Conservation (phyloP, 1,284 basidiomycete species). For the Sphagnurus paluster region DNA sequence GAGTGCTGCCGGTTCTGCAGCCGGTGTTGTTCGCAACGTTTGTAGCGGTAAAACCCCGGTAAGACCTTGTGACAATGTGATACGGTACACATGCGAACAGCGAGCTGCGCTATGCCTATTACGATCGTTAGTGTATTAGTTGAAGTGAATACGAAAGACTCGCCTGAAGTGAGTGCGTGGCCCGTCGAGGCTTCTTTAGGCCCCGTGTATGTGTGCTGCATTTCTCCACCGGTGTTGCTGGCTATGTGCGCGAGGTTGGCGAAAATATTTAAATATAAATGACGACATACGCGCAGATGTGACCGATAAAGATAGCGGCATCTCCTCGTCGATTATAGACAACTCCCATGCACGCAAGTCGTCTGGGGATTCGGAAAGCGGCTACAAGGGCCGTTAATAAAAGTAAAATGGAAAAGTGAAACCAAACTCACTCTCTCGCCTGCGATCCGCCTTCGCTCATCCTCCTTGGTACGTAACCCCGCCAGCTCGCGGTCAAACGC, state of each 20-base stretch:
- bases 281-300: too few relatives aligned
- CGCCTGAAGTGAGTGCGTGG: not conserved
- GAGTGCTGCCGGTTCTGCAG: slow-evolving; percentile 54
- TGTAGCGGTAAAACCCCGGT: slow-evolving; percentile 45
- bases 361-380: slow-evolving; percentile 33
- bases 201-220: too few relatives aligned
- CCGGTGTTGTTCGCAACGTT: slow-evolving; percentile 55
- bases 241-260: not conserved
- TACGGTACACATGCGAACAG: slow-evolving; percentile 54
- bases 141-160: not conserved
- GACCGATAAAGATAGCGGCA: slow-evolving; percentile 12
- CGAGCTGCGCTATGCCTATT: slow-evolving; percentile 25
- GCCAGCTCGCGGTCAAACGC: slow-evolving; percentile 43
- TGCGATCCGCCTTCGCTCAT: slow-evolving; percentile 33
- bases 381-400: slow-evolving; percentile 19
- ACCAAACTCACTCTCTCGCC: slow-evolving; percentile 35
- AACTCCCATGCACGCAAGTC: slow-evolving; percentile 37
- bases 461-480: slow-evolving; percentile 37
- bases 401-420: not conserved
- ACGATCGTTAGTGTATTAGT: too few relatives aligned
- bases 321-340: slow-evolving; percentile 34
- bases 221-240: not conserved
- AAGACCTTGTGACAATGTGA: slow-evolving; percentile 56
- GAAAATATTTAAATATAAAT: too few relatives aligned
- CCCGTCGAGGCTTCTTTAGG: not conserved